These are phyloP conservation scores for Monilinia fructicola DNA, from an alignment of 2,329 filamentous ascomycete genomes.

Conservation along the genomic window DNA sequence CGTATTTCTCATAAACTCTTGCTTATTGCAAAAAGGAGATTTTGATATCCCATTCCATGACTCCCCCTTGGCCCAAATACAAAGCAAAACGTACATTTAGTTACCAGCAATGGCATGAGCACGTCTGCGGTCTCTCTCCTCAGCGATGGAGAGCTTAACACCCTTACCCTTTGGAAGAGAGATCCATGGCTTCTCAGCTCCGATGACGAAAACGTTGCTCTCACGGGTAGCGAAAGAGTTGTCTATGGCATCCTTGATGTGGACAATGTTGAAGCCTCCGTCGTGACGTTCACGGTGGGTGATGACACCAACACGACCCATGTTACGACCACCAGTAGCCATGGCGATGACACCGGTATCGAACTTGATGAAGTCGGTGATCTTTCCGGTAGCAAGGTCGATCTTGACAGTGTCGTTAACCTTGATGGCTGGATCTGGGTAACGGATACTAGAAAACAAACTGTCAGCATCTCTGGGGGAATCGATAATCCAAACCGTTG, in stretches of 20 bases:
- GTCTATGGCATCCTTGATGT: slow-evolving; percentile 99
- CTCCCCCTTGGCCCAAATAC: slow-evolving; percentile 31
- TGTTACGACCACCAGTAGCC: slow-evolving; percentile 99
- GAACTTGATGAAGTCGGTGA: slow-evolving; percentile 97
- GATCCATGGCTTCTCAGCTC: slow-evolving; percentile 98
- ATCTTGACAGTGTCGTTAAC: slow-evolving; percentile 99
- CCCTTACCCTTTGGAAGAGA: slow-evolving; percentile 99
- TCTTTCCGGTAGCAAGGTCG: slow-evolving; percentile 94
- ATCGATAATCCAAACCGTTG: slow-evolving; percentile 40
- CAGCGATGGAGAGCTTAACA: slow-evolving; percentile 98
- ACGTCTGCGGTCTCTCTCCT: slow-evolving; percentile 98
- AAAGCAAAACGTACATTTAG: slow-evolving; percentile 37
- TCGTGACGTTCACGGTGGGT: slow-evolving; percentile 99
- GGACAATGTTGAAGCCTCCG: slow-evolving; percentile 99
- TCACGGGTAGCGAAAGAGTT: slow-evolving; percentile 99
- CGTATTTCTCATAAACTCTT: slow-evolving; percentile 33
- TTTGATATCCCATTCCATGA: slow-evolving; percentile 39
- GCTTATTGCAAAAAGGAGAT: slow-evolving; percentile 32
- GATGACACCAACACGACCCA: slow-evolving; percentile 99
- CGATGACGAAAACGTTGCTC: slow-evolving; percentile 99
- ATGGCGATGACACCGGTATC: slow-evolving; percentile 98
- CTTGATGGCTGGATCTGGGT: slow-evolving; percentile 97
- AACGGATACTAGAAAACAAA: slow-evolving; percentile 75
- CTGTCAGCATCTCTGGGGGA: slow-evolving; percentile 39
- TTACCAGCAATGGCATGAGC: slow-evolving; percentile 49